Base-by-base conservation (phyloP, 225 moss, liverwort and hornwort species). In the Asterella californica region DNA sequence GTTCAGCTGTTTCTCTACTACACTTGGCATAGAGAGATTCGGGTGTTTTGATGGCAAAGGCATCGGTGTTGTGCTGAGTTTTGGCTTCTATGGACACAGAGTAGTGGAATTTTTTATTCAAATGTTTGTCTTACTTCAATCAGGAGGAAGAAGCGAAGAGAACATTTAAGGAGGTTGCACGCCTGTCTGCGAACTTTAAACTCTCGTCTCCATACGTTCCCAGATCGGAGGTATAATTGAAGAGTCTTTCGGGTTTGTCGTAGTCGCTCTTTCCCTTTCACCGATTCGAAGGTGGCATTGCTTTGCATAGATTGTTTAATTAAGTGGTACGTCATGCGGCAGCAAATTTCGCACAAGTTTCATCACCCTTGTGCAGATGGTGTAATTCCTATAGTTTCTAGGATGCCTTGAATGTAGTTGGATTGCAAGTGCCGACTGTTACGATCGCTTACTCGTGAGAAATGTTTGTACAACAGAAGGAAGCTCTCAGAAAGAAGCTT, bases 141-240 rank as follows among this genome's bases (percentile, higher is more conserved):
- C 83, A 94, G 94, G 94, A 94, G 78, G 88, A 92, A 79, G 89
- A 89, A 84, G 88, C 91, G 65, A 85, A 75, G 49, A 83, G 84
- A 78, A 92, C 87, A 38, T 89, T 88, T 32, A 90, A 83, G 84
- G 90, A 92, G 63, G 85, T 90, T 38, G 91, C 87, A 78, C 86
- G 89, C 49, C 83, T 91, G 59, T 86, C 91, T 21, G 90, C 89
- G 48, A 89, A 90, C 66, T 89, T 91, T 32, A 83, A 91, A 34
- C 89, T 92, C 75, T 90, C 92, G n/a, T 92, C 94, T 59, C 91
- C 94, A 81, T 92, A 91, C 78, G 92, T 91, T 79, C 90, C 94
- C 52, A 85, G 88, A 83, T 92, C 94, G 42, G 91, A 90, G 92
- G 94, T 88, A 80, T 30, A 33, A 34, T 15, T 12, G n/a, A 29